Evolutionary conservation across 108 stramenopile species (phyloP).

Genomic region (Skeletonema potamos): DNA sequence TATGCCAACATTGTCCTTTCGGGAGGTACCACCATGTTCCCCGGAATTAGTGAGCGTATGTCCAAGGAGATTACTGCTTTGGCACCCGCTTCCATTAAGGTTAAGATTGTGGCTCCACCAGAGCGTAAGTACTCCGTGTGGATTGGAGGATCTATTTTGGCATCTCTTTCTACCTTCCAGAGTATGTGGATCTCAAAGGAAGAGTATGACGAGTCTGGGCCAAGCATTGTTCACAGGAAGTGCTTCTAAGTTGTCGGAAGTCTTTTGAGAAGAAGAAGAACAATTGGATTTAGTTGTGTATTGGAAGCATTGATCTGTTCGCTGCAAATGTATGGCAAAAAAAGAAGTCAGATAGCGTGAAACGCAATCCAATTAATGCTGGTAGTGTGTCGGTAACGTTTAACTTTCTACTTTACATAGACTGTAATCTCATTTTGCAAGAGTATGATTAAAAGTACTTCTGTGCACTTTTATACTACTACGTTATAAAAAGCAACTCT

Average conservation of each 20-base stretch:
- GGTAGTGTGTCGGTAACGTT: slow-evolving; percentile 1
- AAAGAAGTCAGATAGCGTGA: not conserved
- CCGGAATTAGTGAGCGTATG: slow-evolving; percentile 99
- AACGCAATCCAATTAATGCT: not conserved
- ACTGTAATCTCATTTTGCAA: too few species aligned
- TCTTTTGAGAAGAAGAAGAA: not conserved
- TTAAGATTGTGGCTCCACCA: slow-evolving; percentile 99
- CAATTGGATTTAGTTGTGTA: not conserved
- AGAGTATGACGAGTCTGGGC: slow-evolving; percentile 99
- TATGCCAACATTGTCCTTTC: slow-evolving; percentile 95
- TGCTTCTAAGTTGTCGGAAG: slow-evolving; percentile 57
- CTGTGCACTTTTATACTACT: too few species aligned
- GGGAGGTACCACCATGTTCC: slow-evolving; percentile 98
- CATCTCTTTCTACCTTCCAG: slow-evolving; percentile 98
- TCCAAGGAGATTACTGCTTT: slow-evolving; percentile 97
- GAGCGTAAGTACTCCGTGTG: slow-evolving; percentile 98
- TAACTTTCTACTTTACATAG: not conserved
- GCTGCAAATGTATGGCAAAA: not conserved
- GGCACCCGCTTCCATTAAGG: slow-evolving; percentile 94
- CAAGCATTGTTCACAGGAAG: slow-evolving; percentile 99
- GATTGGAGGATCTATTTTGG: slow-evolving; percentile 99
- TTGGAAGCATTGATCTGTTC: not conserved
- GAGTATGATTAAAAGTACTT: too few species aligned
- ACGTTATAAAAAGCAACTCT: too few species aligned
- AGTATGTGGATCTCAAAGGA: slow-evolving; percentile 99